These are phyloP conservation scores for Insectozyma bohioensis DNA, from an alignment of 1,139 yeast species.

Conservation along the genomic window DNA sequence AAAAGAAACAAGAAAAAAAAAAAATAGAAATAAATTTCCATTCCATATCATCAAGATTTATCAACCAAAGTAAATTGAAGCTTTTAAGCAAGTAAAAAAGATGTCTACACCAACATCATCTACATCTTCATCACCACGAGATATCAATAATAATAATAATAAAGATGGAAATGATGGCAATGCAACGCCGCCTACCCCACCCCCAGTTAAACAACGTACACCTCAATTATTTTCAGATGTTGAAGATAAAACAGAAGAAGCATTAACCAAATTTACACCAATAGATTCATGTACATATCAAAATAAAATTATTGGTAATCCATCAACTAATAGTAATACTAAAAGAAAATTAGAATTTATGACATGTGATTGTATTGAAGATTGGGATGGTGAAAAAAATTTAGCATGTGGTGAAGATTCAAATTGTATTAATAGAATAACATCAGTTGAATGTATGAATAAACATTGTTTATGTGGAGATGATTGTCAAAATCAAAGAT, in stretches of 20 bases:
- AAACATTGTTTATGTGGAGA: slow-evolving; percentile 74
- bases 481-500: slow-evolving; percentile 82
- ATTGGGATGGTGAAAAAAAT: slow-evolving; percentile 47
- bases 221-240: slow-evolving; percentile 44
- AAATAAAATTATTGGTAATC: slow-evolving; percentile 57
- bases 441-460: slow-evolving; percentile 87
- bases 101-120: too few species aligned
- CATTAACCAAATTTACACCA: slow-evolving; percentile 54
- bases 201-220: slow-evolving; percentile 13
- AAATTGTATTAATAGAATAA: slow-evolving; percentile 87
- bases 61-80: too few species aligned
- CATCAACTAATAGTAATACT: slow-evolving; percentile 37
- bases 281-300: slow-evolving; percentile 63
- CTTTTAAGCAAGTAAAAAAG: too few species aligned
- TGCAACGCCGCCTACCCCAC: slow-evolving; percentile 7
- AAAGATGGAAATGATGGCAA: too few species aligned
- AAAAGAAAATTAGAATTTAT: slow-evolving; percentile 52
- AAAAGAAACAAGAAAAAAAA: too few species aligned
- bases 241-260: slow-evolving; percentile 71
- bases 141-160: too few species aligned
- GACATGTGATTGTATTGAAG: slow-evolving; percentile 83
- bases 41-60: too few species aligned
- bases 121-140: slow-evolving; percentile 2
- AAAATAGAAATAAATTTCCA: too few species aligned
- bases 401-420: slow-evolving; percentile 83